Evolutionary conservation across 352 stramenopile genomes (phyloP), one percentile per base, ranked within the genome.

Genomic region (Globisporangium okanoganense): DNA sequence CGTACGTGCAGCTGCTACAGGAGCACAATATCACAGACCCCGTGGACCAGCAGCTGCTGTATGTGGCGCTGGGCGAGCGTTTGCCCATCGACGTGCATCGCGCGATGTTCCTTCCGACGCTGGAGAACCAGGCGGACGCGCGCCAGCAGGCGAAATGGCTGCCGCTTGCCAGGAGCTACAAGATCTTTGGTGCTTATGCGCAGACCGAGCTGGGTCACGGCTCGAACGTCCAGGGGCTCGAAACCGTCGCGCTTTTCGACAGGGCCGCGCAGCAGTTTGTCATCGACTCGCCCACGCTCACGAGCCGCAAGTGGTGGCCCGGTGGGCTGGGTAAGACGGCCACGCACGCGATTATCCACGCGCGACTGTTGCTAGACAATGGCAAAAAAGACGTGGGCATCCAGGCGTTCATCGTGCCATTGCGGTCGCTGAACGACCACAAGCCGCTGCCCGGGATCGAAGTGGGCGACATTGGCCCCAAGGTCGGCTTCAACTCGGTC

Each of bases 161-260:
- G 12, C 72, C 73, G 10, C 66, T 90, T 3, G 84, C 87, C 16
- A 69, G 60, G 18, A 82, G 66, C 54, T 91, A 68, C 72, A 70
- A 76, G 55, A 91, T 95, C 48, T 52, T 90, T 2, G 94, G 94
- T 16, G 97, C 86, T 20, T 99, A 99, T 62, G 94, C 94, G 2
- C 96, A 99, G 71, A 99, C 96, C 0, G 96, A 99, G 67, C 69
- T 99, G 1, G 95, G 94, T 33, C 96, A 99, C 70, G 95, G 95
- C 14, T 96, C 77, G 38, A 98, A 98, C 66, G 78, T 95, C 10
- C 78, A 90, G 55, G 86, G 79, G 0, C 75, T 98, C 18, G 88
- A 97, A 73, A 99, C 96, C 0, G 97, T 88, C 1, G 96, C 96
- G 0, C 94, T 76, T 3, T 99, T 96, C 71, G 69, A 98, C 41